Conservation (phyloP, 495 filamentous ascomycete genomes). For the Hypoxylon lenormandii region DNA sequence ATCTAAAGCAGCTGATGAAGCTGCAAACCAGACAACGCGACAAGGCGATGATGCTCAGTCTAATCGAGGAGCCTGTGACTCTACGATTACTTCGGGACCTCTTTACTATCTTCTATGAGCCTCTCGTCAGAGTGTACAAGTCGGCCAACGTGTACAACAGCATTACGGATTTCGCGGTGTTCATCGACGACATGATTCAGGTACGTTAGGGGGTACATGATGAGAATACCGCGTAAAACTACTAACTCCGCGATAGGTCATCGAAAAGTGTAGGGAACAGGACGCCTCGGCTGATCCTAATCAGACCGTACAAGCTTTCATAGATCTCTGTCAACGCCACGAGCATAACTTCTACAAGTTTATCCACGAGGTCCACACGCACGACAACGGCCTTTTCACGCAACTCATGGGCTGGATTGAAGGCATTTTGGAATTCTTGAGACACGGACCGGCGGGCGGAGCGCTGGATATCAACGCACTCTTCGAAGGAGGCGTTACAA, state of each 20-base stretch:
- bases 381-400: slow-evolving; percentile 95
- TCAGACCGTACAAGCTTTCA: slow-evolving; percentile 98
- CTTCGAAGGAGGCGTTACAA: slow-evolving; percentile 79
- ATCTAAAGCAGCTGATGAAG: slow-evolving; percentile 95
- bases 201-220: slow-evolving; percentile 54
- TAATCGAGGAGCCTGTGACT: slow-evolving; percentile 94
- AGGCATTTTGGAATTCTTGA: slow-evolving; percentile 92
- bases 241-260: slow-evolving; percentile 63
- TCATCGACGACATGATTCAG: slow-evolving; percentile 88
- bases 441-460: slow-evolving; percentile 80
- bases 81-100: slow-evolving; percentile 93
- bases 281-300: slow-evolving; percentile 95
- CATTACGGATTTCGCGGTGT: slow-evolving; percentile 93
- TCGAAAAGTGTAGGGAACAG: slow-evolving; percentile 89
- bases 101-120: slow-evolving; percentile 99
- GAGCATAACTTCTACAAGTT: slow-evolving; percentile 99
- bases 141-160: slow-evolving; percentile 97
- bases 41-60: slow-evolving; percentile 95
- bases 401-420: slow-evolving; percentile 97
- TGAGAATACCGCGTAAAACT: not conserved
- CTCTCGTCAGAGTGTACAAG: slow-evolving; percentile 95
- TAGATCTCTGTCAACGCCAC: slow-evolving; percentile 94
- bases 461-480: slow-evolving; percentile 94
- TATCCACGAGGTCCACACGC: slow-evolving; percentile 96
- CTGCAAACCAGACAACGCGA: slow-evolving; percentile 90